Evolutionary conservation across 306 rosid species (phyloP), one percentile per base, ranked within the genome.

Genomic region (Malus sylvestris): DNA sequence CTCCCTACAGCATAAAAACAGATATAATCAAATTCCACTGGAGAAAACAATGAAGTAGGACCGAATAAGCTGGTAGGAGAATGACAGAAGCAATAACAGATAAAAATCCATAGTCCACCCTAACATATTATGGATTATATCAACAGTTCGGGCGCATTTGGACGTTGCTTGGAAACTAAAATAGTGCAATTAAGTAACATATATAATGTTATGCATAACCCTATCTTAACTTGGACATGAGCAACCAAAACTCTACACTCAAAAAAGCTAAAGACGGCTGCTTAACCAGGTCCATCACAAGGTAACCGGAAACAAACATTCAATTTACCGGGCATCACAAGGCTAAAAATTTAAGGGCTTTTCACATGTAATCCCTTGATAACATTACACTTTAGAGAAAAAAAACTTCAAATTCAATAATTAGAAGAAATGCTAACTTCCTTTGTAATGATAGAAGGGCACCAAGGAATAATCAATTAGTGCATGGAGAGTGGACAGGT

Each of bases 1-100:
- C 98, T 70, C 98, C 98, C 98, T 94, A 66, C 25, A 85, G 72
- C 66, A 68, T 55, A 7, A 46, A 67, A 51, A 16, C n/a, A 18
- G 53, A 57, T 27, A 60, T 22, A 78, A n/a, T 74, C 68, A 69
- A 59, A 58, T 66, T 79, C 10, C 23, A 44, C 19, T 9, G 71
- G 23, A 3, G 9, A n/a, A 23, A 75, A 1, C 74, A 68, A 30
- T 5, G 44, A 32, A 3, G 27, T 64, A 68, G 10, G 63, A 14
- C 13, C 40, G 4, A 4, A 70, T n/a, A 65, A 69, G 25, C 65
- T 32, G 8, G 8, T 6, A 12, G 6, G 4, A 33, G 1, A 10
- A 57, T 12, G 1, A 59, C 18, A 10, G 46, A 55, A 9, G 66
- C 46, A n/a, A 18, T 23, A 10, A 13, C 0, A 44, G 25, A 33